Percentiles rank a stretch among this genome's conserved stretches.
phyloP scores from a whole-genome alignment of 1,284 basidiomycete species.

The Fomitopsis betulina region DNA sequence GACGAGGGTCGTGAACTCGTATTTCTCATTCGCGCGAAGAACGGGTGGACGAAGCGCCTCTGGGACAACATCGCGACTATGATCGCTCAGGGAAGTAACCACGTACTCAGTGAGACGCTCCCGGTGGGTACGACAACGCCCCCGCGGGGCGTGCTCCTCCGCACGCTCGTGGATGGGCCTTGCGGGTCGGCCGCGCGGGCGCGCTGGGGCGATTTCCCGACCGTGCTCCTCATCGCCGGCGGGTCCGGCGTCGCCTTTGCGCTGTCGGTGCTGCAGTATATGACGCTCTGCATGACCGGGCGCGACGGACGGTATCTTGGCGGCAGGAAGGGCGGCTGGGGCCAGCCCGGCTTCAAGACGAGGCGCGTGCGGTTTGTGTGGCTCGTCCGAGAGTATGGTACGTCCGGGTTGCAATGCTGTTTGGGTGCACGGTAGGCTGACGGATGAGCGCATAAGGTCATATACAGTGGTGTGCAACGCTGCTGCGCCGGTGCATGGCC shows the following conservation, averaged over 20 bases:
- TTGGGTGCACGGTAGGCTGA: background rate
- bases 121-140: conserved; percentile 31
- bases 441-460: conserved; percentile 47
- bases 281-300: conserved; percentile 60
- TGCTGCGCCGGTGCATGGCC: conserved; percentile 63
- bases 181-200: conserved; percentile 72
- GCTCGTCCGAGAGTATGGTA: conserved; percentile 80
- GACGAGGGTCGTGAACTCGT: conserved; percentile 56
- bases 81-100: conserved; percentile 25
- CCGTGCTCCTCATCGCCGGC: conserved; percentile 69
- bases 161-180: conserved; percentile 72
- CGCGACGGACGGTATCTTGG: conserved; percentile 44
- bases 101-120: conserved; percentile 30
- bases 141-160: conserved; percentile 51
- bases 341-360: conserved; percentile 42
- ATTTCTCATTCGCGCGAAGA: conserved; percentile 72
- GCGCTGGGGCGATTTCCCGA: conserved; percentile 62
- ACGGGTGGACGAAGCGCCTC: conserved; percentile 73
- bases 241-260: conserved; percentile 82
- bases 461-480: conserved; percentile 76
- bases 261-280: conserved; percentile 66
- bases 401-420: conserved; percentile 22
- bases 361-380: conserved; percentile 76
- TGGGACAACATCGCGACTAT: conserved; percentile 52
- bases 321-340: conserved; percentile 38